Percentiles rank a stretch among this genome's conserved stretches.
Conservation (phyloP, 192 early-diverging fungal species). For the Entomortierella chlamydospora region DNA sequence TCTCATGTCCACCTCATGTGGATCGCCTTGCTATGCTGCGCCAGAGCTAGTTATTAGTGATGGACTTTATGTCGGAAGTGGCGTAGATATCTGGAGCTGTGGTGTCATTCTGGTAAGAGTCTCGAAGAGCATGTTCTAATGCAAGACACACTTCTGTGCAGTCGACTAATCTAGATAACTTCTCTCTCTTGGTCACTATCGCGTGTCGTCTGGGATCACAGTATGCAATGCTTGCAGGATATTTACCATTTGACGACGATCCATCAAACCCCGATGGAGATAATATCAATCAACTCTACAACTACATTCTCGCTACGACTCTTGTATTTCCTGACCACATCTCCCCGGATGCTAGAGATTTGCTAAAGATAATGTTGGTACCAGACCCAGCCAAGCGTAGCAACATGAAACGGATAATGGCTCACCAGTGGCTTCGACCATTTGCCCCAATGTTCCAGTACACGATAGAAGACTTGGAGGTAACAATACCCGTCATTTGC, state of each 20-base stretch:
- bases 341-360: constrained; percentile 75
- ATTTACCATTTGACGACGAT: constrained; percentile 92
- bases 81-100: constrained; percentile 98
- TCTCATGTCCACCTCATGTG: constrained; percentile 94
- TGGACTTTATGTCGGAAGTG: constrained; percentile 93
- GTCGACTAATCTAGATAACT: background rate
- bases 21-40: constrained; percentile 98
- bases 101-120: constrained; percentile 88
- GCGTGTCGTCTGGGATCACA: too few relatives aligned
- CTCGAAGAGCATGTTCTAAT: background rate
- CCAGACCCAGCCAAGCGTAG: constrained; percentile 86
- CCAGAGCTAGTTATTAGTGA: constrained; percentile 98
- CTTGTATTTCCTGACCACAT: constrained; percentile 92
- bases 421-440: constrained; percentile 74
- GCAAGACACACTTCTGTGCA: background rate
- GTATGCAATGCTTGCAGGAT: constrained; percentile 92
- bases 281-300: constrained; percentile 87
- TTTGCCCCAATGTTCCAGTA: constrained; percentile 61
- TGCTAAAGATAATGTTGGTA: constrained; percentile 91
- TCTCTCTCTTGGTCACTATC: background rate
- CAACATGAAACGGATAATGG: constrained; percentile 79
- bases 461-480: constrained; percentile 51
- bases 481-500: background rate
- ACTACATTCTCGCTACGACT: constrained; percentile 84
- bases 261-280: constrained; percentile 91